Base-by-base conservation (phyloP, 495 filamentous ascomycete genomes). In the Haplographium delicatum region DNA sequence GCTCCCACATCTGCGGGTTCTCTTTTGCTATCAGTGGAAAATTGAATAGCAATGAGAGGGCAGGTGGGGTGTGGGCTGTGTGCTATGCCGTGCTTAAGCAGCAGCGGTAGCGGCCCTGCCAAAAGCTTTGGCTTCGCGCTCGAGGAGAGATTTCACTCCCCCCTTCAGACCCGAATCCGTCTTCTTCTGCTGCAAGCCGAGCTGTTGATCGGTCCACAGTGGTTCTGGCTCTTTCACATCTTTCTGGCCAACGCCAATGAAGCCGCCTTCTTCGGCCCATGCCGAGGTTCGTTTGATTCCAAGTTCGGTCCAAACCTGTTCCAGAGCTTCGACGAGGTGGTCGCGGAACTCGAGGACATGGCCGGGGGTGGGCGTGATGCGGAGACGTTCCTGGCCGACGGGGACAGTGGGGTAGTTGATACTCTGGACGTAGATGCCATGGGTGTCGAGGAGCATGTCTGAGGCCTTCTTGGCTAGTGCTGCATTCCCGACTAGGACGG, bases 351-450 rank as follows among this genome's bases (percentile, higher is more conserved):
- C 74, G 64, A 83, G 83, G 44, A 79, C 81, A 63, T 98, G 93
- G 27, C 93, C 93, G 0, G 93, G 93, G 8, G 93, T 98, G 0
- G 93, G 93, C 6, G 93, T 98, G 65, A 98, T 86, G 56, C 93
- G 84, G 43, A 98, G 79, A 25, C 93, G 85, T 69, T 98, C 93
- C 71, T 98, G 88, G 11, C 93, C 93, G 4, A 91, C 86, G 1
- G 93, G 93, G 1, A 98, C 93, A 46, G 93, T 98, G 5, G 93
- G 93, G 69, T 97, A 98, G 71, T 98, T 98, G 76, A 98, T 97
- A 49, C 88, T 88, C 68, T 98, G 93, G 11, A 98, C 93, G 62
- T 98, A 97, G 67, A 98, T 97, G 39, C 81, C 81, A 68, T 93
- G 84, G 50, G 93, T 81, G 52, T 88, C 81, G 7, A 98, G 74